Base-by-base conservation (phyloP, 352 stramenopile species). In the Aphanomyces cochlioides region DNA sequence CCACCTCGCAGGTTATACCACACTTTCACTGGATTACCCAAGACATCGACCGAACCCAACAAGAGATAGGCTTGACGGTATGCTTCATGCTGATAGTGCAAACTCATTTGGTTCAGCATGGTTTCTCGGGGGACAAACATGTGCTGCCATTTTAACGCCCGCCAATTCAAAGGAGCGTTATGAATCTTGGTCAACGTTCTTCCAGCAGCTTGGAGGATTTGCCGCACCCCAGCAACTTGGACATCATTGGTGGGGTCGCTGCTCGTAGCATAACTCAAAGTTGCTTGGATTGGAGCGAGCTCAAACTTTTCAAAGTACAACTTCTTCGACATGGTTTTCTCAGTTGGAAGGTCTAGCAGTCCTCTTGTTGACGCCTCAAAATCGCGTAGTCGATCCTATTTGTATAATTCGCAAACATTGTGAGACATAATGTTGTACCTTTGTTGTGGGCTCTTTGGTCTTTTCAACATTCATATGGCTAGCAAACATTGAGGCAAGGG, bases 241-340 rank as follows among this genome's bases (percentile, higher is more conserved):
- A 79, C 40, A 80, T 74, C 56, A 50, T 73, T 72, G 6, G 78
- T 77, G 56, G 81, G 54, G 17, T 61, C 76, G 64, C 64, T 69
- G 19, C 64, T 60, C 17, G 63, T 56, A 47, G 88, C 88, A 59
- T 94, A 96, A 64, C 88, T 96, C 48, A 96, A 80, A 1, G 84
- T 93, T 37, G 85, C 86, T 77, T 82, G 77, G 57, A 96, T 96
- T 13, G 84, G 78, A 39, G 90, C 82, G 67, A 96, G 92, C 58
- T 90, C 78, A 63, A 96, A 94, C 73, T 94, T 87, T 80, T 96
- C 88, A 47, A 96, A 95, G 73, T 96, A 96, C 8, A 96, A 72
- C 63, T 96, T 96, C 56, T 89, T 93, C 28, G 54, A 61, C 54
- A 40, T 6, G 54, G 13, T 37, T 12, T 19, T 61, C 36, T 61